Evolutionary conservation across 306 rosid species (phyloP), one percentile per base, ranked within the genome.

Genomic region (Carpinus fangiana): DNA sequence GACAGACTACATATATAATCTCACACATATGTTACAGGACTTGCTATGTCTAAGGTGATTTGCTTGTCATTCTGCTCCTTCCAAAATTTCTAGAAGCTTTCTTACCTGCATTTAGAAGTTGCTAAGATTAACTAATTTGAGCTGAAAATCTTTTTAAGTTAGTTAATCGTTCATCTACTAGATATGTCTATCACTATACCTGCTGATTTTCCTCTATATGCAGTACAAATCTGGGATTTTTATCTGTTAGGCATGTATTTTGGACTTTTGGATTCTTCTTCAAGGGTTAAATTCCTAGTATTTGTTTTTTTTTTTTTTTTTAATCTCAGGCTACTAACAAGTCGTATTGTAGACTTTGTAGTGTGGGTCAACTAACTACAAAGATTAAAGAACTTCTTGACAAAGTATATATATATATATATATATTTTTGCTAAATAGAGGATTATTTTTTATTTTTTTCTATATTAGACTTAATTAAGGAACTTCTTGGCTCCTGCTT

Each of bases 11-110:
- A n/a, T n/a, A n/a, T n/a, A n/a, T n/a, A n/a, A n/a, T n/a, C n/a
- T n/a, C n/a, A n/a, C n/a, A n/a, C n/a, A n/a, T 87, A 89, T 84
- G 88, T 93, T 52, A 55, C 87, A 41, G 98, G 99, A 77, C 80
- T 95, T 82, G 84, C 93, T 64, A 84, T 95, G 88, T 95, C 99
- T 48, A 93, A 89, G 98, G 99, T 86, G 76, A 51, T 20, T 8
- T 78, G 70, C 73, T 65, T 38, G 6, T 61, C 50, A 36, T 48
- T 3, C 14, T 74, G 65, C 53, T 78, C 11, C 48, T 14, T 31
- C 54, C 47, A 34, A 34, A 66, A 4, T 11, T 28, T 7, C 10
- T 14, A 21, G 26, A 36, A 61, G 68, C 18, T 28, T 57, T 57
- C 65, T 20, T 61, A 4, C 41, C 1, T 61, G 38, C 41, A 61